A percentile compares a stretch with the other conserved stretches of the same genome.
Evolutionary conservation across 2,329 filamentous ascomycete genomes (phyloP).

Genomic region (Diaporthe sp.): DNA sequence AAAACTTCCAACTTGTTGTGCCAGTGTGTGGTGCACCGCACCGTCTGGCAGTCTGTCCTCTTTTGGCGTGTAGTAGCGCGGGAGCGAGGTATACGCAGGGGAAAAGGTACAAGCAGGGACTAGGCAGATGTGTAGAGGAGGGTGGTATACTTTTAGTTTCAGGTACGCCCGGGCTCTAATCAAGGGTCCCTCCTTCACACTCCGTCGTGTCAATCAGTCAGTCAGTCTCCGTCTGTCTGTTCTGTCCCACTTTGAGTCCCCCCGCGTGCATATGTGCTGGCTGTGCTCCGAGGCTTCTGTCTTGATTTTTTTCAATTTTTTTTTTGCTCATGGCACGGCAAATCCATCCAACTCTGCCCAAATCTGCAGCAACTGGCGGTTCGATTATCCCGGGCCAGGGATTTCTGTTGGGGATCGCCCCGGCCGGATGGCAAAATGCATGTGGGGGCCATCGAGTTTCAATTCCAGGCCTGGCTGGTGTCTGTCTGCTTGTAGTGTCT

Average conservation of each 20-base stretch:
- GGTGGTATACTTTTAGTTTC: slow-evolving; percentile 15
- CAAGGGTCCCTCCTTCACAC: not conserved
- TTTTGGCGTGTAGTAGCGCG: slow-evolving; percentile 20
- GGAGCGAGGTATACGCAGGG: not conserved
- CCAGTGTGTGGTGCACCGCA: not conserved
- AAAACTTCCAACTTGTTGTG: not conserved
- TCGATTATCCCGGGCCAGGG: slow-evolving; percentile 11
- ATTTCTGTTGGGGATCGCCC: slow-evolving; percentile 36
- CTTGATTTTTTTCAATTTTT: not conserved
- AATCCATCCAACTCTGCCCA: not conserved
- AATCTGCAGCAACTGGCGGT: slow-evolving; percentile 20
- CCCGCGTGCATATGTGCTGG: slow-evolving; percentile 1
- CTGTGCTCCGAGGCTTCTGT: not conserved
- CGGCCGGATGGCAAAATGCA: slow-evolving; percentile 30
- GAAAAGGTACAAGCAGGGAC: not conserved
- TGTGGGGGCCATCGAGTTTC: slow-evolving; percentile 28
- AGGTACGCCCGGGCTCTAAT: not conserved
- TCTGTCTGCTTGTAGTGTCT: not conserved
- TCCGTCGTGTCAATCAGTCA: not conserved
- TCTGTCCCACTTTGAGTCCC: not conserved
- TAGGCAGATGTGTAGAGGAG: not conserved
- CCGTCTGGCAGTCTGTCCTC: slow-evolving; percentile 2
- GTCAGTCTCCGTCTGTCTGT: not conserved
- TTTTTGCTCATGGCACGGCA: not conserved
- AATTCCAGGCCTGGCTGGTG: slow-evolving; percentile 17